phyloP scores from a whole-genome alignment of 202 grass and related monocot species.

The Saccharum hybrid region DNA sequence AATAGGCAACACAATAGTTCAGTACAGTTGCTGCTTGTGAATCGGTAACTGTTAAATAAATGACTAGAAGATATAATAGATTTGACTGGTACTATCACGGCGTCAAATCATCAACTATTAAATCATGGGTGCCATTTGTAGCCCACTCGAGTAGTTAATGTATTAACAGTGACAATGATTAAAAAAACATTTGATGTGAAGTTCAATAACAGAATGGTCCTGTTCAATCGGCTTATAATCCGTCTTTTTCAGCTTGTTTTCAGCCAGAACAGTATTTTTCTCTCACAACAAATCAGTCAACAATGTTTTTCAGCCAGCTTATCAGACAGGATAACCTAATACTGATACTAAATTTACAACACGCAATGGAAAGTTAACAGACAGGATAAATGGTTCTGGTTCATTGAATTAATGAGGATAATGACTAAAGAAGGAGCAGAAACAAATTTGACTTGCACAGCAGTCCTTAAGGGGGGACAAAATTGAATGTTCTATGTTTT shows the following conservation, averaged over 20 bases:
- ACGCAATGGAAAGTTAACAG: constrained; percentile 36
- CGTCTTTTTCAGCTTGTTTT: too few relatives aligned
- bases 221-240: too few relatives aligned
- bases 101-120: not conserved
- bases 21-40: not conserved
- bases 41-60: not conserved
- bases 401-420: not conserved
- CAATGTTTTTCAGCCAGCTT: too few relatives aligned
- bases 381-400: constrained; percentile 19
- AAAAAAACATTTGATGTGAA: not conserved
- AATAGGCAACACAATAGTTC: not conserved
- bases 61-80: not conserved
- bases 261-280: too few relatives aligned
- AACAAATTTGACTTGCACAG: too few relatives aligned
- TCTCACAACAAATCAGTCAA: too few relatives aligned
- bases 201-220: constrained; percentile 22
- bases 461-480: too few relatives aligned
- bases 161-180: not conserved
- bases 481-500: too few relatives aligned
- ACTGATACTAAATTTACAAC: constrained; percentile 14
- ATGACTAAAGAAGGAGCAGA: not conserved
- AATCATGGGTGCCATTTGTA: too few relatives aligned
- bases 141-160: not conserved
- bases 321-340: not conserved
- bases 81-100: not conserved